Evolutionary conservation across 225 moss, liverwort and hornwort genomes (phyloP).

Genomic region (Ulota crispa): DNA sequence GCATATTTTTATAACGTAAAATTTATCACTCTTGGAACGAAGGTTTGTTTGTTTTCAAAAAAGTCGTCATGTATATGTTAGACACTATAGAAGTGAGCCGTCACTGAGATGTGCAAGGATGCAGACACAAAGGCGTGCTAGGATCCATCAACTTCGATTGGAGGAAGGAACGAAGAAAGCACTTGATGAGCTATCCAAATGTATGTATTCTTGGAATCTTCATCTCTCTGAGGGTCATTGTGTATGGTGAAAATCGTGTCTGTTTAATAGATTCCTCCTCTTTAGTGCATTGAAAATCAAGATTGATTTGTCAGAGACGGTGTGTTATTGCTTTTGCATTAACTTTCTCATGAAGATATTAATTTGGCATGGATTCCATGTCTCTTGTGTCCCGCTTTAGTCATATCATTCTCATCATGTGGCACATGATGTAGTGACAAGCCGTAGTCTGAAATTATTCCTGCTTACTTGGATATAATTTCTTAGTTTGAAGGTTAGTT

Average conservation of each 20-base stretch:
- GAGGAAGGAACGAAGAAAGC: constrained; percentile 91
- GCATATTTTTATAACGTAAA: neutral
- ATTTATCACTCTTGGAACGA: neutral
- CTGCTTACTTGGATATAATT: neutral
- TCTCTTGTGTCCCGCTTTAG: neutral
- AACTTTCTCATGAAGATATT: neutral
- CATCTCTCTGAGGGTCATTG: neutral
- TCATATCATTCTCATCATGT: constrained; percentile 6
- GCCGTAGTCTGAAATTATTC: neutral
- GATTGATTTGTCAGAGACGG: neutral
- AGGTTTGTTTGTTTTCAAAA: neutral
- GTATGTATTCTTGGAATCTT: constrained; percentile 35
- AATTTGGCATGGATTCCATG: neutral
- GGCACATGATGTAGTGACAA: neutral
- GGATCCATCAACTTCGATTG: constrained; percentile 89
- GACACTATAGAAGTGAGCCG: neutral
- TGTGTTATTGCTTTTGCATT: neutral
- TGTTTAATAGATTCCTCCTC: neutral
- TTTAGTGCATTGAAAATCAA: neutral
- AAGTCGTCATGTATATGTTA: neutral
- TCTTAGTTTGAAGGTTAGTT: neutral
- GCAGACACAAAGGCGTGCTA: constrained; percentile 88
- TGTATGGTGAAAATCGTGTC: neutral
- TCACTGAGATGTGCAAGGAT: constrained; percentile 31
- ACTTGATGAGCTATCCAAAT: constrained; percentile 78